Percentiles rank a stretch among this genome's conserved stretches.
These are phyloP conservation scores for Musa itinerans DNA, from an alignment of 176 grass and related monocot species.

Conservation along the genomic window DNA sequence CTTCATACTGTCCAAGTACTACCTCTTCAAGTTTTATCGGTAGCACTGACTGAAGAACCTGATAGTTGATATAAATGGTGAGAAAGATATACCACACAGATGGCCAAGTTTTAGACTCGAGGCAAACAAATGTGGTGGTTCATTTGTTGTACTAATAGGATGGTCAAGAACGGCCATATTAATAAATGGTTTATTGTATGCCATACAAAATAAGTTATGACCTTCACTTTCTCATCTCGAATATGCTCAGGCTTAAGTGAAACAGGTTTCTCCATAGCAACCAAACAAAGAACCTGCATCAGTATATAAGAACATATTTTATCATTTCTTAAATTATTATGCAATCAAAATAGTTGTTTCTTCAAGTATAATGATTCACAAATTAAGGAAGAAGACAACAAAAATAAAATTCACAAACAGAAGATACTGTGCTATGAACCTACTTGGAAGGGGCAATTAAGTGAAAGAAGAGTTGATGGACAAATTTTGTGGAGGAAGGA, in stretches of 20 bases:
- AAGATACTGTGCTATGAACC: no score
- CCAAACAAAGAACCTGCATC: conserved; percentile 85
- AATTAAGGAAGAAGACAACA: not conserved
- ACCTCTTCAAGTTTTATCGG: conserved; percentile 88
- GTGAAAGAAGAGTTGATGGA: no score
- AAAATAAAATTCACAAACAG: not conserved
- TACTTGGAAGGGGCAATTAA: no score
- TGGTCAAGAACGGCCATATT: no score
- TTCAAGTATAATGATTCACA: not conserved
- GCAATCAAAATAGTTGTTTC: not conserved
- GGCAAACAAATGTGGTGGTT: no score
- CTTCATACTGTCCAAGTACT: conserved; percentile 92
- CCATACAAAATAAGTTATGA: not conserved
- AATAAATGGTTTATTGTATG: no score
- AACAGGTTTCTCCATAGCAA: conserved; percentile 99
- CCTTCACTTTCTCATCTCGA: conserved; percentile 99
- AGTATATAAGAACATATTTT: conserved; percentile 13
- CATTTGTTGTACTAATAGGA: no score
- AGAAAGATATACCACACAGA: not conserved
- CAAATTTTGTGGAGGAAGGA: no score
- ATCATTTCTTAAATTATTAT: not conserved
- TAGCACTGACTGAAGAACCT: conserved; percentile 96
- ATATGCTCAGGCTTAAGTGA: conserved; percentile 99
- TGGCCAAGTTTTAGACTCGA: no score
- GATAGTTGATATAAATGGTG: conserved; percentile 13